These are phyloP conservation scores for Aspergillus transmontanensis DNA, from an alignment of 2,329 filamentous ascomycete genomes.

Conservation along the genomic window DNA sequence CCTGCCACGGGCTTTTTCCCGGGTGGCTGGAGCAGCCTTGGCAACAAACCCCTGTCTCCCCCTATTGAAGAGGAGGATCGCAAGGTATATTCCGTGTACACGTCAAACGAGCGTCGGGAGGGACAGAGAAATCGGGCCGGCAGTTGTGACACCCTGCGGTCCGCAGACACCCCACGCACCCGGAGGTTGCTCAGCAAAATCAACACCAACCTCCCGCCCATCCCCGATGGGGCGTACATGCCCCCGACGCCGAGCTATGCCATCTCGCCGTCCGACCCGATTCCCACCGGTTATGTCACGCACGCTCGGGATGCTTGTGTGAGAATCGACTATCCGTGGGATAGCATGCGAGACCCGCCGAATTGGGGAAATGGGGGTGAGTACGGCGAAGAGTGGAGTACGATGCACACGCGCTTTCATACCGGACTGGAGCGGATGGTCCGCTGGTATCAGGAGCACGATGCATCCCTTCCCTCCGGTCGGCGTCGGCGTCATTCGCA, in stretches of 20 bases:
- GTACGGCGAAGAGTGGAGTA: slow-evolving; percentile 91
- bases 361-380: slow-evolving; percentile 86
- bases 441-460: slow-evolving; percentile 72
- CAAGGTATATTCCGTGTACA: background rate
- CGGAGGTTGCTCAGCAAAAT: slow-evolving; percentile 32
- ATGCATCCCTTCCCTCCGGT: slow-evolving; percentile 20
- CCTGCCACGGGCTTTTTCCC: slow-evolving; percentile 53
- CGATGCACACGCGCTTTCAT: slow-evolving; percentile 90
- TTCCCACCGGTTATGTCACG: slow-evolving; percentile 83
- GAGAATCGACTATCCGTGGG: slow-evolving; percentile 92
- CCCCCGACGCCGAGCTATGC: slow-evolving; percentile 82
- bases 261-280: slow-evolving; percentile 75
- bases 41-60: slow-evolving; percentile 18
- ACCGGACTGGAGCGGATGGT: slow-evolving; percentile 76
- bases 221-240: slow-evolving; percentile 59
- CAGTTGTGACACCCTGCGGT: slow-evolving; percentile 45
- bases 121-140: slow-evolving; percentile 51
- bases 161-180: slow-evolving; percentile 18
- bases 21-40: slow-evolving; percentile 55
- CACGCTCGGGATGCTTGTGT: slow-evolving; percentile 87
- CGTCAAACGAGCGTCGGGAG: slow-evolving; percentile 1
- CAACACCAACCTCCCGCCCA: slow-evolving; percentile 33
- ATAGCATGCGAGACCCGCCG: slow-evolving; percentile 77
- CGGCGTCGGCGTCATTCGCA: slow-evolving; percentile 22
- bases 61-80: slow-evolving; percentile 31